These are phyloP conservation scores for Mallotus nudiflorus DNA, from an alignment of 345 rosid species.

Conservation along the genomic window DNA sequence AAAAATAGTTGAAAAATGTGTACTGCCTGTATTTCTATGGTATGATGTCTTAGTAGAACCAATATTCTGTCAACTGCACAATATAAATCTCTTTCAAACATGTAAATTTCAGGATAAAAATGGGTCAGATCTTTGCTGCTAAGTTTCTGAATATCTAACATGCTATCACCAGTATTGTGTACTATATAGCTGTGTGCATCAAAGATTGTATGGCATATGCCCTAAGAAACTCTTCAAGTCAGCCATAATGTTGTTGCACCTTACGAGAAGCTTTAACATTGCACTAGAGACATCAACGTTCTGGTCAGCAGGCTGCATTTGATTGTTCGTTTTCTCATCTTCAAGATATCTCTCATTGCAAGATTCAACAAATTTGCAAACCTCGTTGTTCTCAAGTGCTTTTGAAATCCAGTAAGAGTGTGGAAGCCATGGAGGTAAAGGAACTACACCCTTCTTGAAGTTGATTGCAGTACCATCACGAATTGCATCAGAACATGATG, in stretches of 20 bases:
- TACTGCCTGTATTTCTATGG: too few species aligned
- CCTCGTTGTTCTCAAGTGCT: too few species aligned
- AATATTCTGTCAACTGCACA: too few species aligned
- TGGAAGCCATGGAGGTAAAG: too few species aligned
- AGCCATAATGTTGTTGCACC: slow-evolving; percentile 13
- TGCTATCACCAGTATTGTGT: not conserved
- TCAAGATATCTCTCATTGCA: slow-evolving; percentile 1
- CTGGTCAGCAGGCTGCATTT: not conserved
- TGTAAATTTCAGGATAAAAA: too few species aligned
- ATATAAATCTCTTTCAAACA: too few species aligned
- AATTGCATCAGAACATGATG: not conserved
- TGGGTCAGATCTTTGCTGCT: not conserved
- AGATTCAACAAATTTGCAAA: slow-evolving; percentile 8
- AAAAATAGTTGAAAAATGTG: too few species aligned
- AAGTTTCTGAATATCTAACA: not conserved
- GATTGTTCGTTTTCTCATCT: slow-evolving; percentile 9
- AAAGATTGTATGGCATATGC: slow-evolving; percentile 19
- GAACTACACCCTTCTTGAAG: not conserved
- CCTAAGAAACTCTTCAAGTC: slow-evolving; percentile 21
- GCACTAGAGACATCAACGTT: slow-evolving; percentile 10
- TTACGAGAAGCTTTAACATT: slow-evolving; percentile 13
- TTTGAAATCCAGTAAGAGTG: too few species aligned
- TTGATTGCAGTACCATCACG: not conserved
- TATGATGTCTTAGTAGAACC: too few species aligned
- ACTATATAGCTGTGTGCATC: not conserved